phyloP scores from a whole-genome alignment of 1,284 basidiomycete genomes.

The Puccinia hordei region DNA sequence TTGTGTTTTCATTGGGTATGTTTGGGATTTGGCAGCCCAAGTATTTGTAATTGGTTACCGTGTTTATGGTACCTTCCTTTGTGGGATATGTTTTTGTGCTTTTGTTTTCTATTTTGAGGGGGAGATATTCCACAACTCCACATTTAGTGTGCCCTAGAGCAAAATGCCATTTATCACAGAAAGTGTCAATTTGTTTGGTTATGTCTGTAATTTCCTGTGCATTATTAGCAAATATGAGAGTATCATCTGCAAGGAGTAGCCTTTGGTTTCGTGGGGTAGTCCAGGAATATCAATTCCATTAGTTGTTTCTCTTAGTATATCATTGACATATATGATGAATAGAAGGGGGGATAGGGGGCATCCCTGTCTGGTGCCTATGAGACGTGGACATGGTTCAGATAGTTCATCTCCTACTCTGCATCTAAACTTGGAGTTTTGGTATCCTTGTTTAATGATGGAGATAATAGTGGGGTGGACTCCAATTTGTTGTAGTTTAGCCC shows the following conservation, averaged over 20 bases:
- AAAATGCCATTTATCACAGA: too few relatives aligned
- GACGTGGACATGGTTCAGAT: background rate
- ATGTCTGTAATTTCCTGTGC: background rate
- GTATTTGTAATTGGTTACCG: constrained; percentile 24
- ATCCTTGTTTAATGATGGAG: background rate
- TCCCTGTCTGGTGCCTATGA: too few relatives aligned
- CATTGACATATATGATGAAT: too few relatives aligned
- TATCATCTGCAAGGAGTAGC: constrained; percentile 38
- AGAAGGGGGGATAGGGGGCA: constrained; percentile 26
- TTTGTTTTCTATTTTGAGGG: too few relatives aligned
- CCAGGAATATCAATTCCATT: background rate
- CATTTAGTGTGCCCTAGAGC: too few relatives aligned
- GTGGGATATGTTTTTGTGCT: too few relatives aligned
- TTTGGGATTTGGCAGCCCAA: background rate
- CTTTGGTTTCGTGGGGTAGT: background rate
- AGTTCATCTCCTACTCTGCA: too few relatives aligned
- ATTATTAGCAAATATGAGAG: constrained; percentile 13
- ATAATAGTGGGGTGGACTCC: background rate
- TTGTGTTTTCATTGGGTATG: background rate
- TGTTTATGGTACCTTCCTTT: too few relatives aligned
- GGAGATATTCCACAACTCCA: too few relatives aligned
- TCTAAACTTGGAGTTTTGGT: too few relatives aligned
- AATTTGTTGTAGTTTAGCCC: background rate
- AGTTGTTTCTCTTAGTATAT: background rate
- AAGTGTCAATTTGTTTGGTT: background rate